Evolutionary conservation across 441 rosid species (phyloP).

Genomic region (Cnidoscolus chayamansa): DNA sequence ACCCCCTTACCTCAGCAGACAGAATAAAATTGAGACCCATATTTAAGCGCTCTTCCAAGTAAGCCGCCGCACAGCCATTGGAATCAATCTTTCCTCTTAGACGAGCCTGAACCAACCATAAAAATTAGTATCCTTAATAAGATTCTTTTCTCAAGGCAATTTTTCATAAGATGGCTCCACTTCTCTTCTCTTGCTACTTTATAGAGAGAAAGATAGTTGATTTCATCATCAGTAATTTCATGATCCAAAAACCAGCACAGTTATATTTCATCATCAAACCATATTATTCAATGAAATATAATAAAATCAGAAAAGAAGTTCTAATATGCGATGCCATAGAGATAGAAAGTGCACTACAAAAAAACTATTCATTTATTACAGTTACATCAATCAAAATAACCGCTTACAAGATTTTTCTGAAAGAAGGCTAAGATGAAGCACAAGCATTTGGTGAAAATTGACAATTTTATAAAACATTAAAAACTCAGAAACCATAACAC

Average conservation of each 20-base stretch:
- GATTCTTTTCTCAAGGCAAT: neutral
- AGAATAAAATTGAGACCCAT: conserved; percentile 86
- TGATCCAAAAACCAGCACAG: neutral
- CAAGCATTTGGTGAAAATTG: neutral
- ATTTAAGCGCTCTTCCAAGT: conserved; percentile 79
- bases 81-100: conserved; percentile 95
- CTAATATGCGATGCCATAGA: too few relatives aligned
- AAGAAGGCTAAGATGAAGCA: neutral
- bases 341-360: too few relatives aligned
- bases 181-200: too few relatives aligned
- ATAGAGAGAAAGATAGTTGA: too few relatives aligned
- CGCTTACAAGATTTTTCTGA: neutral
- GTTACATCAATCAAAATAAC: neutral
- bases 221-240: neutral
- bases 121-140: neutral
- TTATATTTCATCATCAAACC: too few relatives aligned
- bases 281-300: too few relatives aligned
- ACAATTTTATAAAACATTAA: conserved; percentile 1
- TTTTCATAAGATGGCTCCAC: too few relatives aligned
- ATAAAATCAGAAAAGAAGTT: too few relatives aligned
- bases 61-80: conserved; percentile 72
- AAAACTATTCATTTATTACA: neutral
- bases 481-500: conserved; percentile 8
- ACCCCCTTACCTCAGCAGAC: conserved; percentile 77
- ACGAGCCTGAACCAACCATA: conserved; percentile 60